Conservation (phyloP, 805 yeast species). For the Yarrowia hollandica region DNA sequence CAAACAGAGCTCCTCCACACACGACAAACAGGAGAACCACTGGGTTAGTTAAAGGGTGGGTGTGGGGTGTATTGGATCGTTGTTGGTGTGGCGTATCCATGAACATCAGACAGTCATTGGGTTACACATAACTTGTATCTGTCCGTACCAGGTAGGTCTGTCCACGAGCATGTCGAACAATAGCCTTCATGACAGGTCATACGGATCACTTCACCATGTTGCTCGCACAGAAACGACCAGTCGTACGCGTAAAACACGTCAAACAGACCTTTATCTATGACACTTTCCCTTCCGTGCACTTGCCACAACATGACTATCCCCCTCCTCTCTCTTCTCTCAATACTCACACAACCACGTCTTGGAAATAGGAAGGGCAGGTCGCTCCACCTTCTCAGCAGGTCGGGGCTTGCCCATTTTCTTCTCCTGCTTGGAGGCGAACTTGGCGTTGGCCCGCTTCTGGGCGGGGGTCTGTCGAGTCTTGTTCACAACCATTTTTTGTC, state of each 20-base stretch:
- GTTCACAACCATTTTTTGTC: slow-evolving; percentile 8
- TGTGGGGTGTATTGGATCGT: too few species aligned
- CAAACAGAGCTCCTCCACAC: slow-evolving; percentile 80
- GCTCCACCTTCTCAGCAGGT: slow-evolving; percentile 41
- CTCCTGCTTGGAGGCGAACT: slow-evolving; percentile 72
- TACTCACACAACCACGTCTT: slow-evolving; percentile 64
- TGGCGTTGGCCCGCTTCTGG: slow-evolving; percentile 84
- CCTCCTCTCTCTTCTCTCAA: not conserved
- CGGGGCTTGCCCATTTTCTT: slow-evolving; percentile 75
- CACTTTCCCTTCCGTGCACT: too few species aligned
- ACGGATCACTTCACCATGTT: too few species aligned
- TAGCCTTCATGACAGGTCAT: too few species aligned
- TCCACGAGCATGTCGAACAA: too few species aligned
- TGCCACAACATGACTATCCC: not conserved
- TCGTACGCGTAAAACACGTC: not conserved
- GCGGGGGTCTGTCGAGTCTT: slow-evolving; percentile 66
- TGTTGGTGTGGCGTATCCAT: too few species aligned
- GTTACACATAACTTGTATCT: too few species aligned
- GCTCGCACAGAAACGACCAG: too few species aligned
- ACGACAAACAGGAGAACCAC: slow-evolving; percentile 62
- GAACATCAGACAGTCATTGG: too few species aligned
- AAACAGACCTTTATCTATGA: too few species aligned
- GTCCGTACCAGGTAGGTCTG: too few species aligned
- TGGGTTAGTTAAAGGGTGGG: slow-evolving; percentile 30
- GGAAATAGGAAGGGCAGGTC: slow-evolving; percentile 52